phyloP scores from a whole-genome alignment of 805 yeast species.

The Wickerhamomyces mucosus region DNA sequence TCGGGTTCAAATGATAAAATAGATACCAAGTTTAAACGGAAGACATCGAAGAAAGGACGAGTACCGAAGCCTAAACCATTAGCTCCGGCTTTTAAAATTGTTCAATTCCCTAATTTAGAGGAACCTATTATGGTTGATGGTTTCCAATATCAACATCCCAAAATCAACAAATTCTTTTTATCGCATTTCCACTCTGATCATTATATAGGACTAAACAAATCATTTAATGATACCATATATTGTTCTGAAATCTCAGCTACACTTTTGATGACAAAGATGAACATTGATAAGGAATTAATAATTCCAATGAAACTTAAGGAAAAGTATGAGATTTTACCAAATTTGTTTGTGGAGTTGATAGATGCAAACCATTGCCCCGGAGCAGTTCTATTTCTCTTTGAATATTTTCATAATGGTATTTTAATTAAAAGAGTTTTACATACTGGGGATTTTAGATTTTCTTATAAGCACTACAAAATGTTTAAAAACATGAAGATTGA shows the following conservation, averaged over 20 bases:
- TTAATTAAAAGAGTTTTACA: slow-evolving; percentile 42
- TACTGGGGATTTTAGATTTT: slow-evolving; percentile 90
- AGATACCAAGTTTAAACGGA: not conserved
- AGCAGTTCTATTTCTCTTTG: slow-evolving; percentile 71
- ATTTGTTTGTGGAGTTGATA: slow-evolving; percentile 45
- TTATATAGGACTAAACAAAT: slow-evolving; percentile 74
- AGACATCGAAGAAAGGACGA: not conserved
- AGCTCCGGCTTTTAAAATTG: slow-evolving; percentile 42
- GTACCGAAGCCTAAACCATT: slow-evolving; percentile 7
- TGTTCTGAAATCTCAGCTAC: slow-evolving; percentile 56
- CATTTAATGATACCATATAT: slow-evolving; percentile 66
- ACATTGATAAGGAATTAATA: slow-evolving; percentile 34
- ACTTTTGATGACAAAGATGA: slow-evolving; percentile 37
- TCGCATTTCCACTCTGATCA: slow-evolving; percentile 94
- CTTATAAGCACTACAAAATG: slow-evolving; percentile 27
- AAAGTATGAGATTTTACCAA: slow-evolving; percentile 19
- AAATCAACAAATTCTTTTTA: slow-evolving; percentile 45
- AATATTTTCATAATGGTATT: slow-evolving; percentile 26
- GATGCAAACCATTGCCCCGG: slow-evolving; percentile 99
- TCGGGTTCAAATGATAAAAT: not conserved
- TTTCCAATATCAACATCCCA: slow-evolving; percentile 38
- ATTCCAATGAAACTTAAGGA: slow-evolving; percentile 35
- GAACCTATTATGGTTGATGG: slow-evolving; percentile 54
- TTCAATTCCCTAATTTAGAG: slow-evolving; percentile 27
- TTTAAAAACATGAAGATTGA: slow-evolving; percentile 30